Conservation (phyloP, 768 basidiomycete species). For the Obba rivulosa region DNA sequence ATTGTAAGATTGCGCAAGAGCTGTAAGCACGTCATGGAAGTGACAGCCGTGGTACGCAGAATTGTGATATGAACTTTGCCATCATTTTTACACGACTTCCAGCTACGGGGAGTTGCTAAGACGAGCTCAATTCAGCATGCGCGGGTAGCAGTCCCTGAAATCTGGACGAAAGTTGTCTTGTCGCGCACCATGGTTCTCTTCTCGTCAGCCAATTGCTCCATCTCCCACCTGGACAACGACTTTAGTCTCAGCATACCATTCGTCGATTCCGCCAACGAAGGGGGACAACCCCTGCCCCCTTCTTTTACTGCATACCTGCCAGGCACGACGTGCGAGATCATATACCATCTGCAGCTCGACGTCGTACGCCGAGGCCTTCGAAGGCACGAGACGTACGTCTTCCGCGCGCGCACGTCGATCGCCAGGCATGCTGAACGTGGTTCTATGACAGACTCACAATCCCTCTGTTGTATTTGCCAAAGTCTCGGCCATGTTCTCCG, state of each 20-base stretch:
- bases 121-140: conserved; percentile 26
- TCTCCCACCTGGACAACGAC: conserved; percentile 20
- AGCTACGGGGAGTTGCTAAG: conserved; percentile 35
- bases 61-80: not conserved
- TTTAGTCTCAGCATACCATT: conserved; percentile 35
- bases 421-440: conserved; percentile 2
- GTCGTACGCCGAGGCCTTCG: conserved; percentile 35
- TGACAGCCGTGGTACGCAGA: conserved; percentile 32
- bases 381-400: conserved; percentile 33
- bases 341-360: conserved; percentile 33
- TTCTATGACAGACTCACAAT: conserved; percentile 16
- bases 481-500: conserved; percentile 32
- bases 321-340: conserved; percentile 26
- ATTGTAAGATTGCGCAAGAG: conserved; percentile 28
- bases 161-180: conserved; percentile 23
- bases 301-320: conserved; percentile 29
- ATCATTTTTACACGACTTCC: not conserved
- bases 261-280: conserved; percentile 29
- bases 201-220: conserved; percentile 13
- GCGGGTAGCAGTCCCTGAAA: conserved; percentile 19
- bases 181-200: conserved; percentile 26
- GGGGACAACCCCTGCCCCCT: conserved; percentile 30
- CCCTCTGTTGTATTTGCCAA: conserved; percentile 39
- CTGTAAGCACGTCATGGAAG: conserved; percentile 30
- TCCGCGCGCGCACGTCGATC: not conserved